Conservation (phyloP, 306 rosid genomes). For the Lupinus albus region DNA sequence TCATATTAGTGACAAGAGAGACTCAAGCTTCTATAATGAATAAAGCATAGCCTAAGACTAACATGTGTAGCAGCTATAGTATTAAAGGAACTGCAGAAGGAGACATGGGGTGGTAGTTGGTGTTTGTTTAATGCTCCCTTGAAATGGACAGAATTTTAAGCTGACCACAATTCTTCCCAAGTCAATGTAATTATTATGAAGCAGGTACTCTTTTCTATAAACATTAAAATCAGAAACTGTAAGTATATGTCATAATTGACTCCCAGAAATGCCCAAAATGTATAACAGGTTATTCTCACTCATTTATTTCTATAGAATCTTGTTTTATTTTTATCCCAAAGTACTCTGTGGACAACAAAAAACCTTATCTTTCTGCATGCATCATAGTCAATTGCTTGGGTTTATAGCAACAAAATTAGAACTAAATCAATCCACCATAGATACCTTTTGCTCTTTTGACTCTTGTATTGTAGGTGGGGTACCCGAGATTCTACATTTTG, state of each 20-base stretch:
- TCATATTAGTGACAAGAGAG: slow-evolving; percentile 2
- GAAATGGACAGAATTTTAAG: slow-evolving; percentile 38
- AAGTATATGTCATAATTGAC: slow-evolving; percentile 48
- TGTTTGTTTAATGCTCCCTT: slow-evolving; percentile 43
- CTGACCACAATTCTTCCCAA: slow-evolving; percentile 35
- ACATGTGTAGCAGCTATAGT: slow-evolving; percentile 30
- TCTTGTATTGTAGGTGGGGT: slow-evolving; percentile 28
- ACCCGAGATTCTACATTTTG: neutral
- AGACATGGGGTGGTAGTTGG: slow-evolving; percentile 43
- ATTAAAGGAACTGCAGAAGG: slow-evolving; percentile 46
- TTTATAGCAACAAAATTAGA: slow-evolving; percentile 21
- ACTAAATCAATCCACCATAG: neutral
- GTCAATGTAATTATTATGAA: slow-evolving; percentile 19
- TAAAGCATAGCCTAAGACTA: slow-evolving; percentile 28
- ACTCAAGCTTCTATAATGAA: slow-evolving; percentile 38
- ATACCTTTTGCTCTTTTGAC: slow-evolving; percentile 19
- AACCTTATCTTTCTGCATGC: slow-evolving; percentile 8
- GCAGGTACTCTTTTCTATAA: slow-evolving; percentile 56
- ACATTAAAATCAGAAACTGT: slow-evolving; percentile 47
- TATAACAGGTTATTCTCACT: slow-evolving; percentile 42
- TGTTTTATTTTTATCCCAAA: slow-evolving; percentile 37
- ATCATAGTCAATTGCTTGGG: slow-evolving; percentile 19
- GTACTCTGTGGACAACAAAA: neutral
- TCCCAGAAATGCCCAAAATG: slow-evolving; percentile 41
- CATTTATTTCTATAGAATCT: slow-evolving; percentile 50